phyloP scores from a whole-genome alignment of 148 eudicot species.

The Dianthus caryophyllus region DNA sequence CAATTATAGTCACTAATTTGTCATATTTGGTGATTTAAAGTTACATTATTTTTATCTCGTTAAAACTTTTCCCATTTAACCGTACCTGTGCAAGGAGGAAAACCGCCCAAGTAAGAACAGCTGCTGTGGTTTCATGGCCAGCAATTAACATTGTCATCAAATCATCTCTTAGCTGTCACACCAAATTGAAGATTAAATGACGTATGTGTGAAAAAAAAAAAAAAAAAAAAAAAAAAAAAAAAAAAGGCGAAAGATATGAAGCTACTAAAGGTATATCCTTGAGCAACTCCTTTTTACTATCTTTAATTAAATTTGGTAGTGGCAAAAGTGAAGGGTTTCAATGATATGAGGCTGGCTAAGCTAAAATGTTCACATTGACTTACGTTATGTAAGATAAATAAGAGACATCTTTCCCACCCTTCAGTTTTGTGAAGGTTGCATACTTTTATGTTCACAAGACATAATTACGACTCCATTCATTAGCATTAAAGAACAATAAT shows the following conservation, averaged over 20 bases:
- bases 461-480: background rate
- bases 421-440: background rate
- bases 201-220: no score
- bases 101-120: conserved; percentile 96
- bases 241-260: conserved; percentile 1
- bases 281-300: background rate
- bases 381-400: background rate
- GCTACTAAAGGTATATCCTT: no score
- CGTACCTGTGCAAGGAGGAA: conserved; percentile 84
- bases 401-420: background rate
- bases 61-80: background rate
- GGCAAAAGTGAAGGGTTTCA: background rate
- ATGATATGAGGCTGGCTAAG: background rate
- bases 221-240: no score
- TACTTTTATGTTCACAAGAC: background rate
- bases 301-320: background rate
- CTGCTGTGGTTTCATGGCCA: conserved; percentile 98
- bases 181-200: conserved; percentile 16
- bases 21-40: no score
- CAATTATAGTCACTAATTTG: no score
- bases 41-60: background rate
- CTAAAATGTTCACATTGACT: conserved; percentile 7
- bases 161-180: conserved; percentile 88
- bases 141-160: conserved; percentile 99
- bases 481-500: background rate